These are phyloP conservation scores for Xanthoceras sorbifolium DNA, from an alignment of 345 rosid species.

Conservation along the genomic window DNA sequence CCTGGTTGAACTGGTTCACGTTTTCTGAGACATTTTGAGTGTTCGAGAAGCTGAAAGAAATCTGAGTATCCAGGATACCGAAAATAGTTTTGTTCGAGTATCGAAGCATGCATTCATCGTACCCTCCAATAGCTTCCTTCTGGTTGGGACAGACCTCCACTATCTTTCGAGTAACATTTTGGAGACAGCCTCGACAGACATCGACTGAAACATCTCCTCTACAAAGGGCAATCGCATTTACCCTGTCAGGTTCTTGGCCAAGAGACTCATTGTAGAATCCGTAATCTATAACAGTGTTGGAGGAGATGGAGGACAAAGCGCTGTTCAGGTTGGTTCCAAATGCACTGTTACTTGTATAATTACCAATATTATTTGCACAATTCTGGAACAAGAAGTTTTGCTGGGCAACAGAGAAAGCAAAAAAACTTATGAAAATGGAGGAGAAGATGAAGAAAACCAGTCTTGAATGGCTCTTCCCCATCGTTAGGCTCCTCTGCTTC, in stretches of 20 bases:
- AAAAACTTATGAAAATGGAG: not conserved
- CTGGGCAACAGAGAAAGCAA: constrained; percentile 20
- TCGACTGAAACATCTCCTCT: constrained; percentile 27
- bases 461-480: constrained; percentile 6
- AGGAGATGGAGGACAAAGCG: constrained; percentile 29
- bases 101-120: constrained; percentile 31
- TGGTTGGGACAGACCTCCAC: constrained; percentile 21
- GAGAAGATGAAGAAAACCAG: not conserved
- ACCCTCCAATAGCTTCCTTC: constrained; percentile 27
- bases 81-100: constrained; percentile 36
- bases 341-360: constrained; percentile 21
- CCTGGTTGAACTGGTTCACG: constrained; percentile 7
- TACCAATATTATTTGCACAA: constrained; percentile 10
- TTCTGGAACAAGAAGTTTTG: not conserved
- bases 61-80: not conserved
- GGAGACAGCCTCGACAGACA: constrained; percentile 25
- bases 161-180: constrained; percentile 14
- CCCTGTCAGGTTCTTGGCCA: constrained; percentile 17
- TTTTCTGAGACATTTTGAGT: not conserved
- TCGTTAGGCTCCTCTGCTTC: not conserved
- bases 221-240: constrained; percentile 32
- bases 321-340: constrained; percentile 29
- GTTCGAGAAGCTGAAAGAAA: not conserved
- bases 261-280: constrained; percentile 36
- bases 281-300: constrained; percentile 4